Evolutionary conservation across 2,329 filamentous ascomycete genomes (phyloP).

Genomic region (Dissoconium aciculare): DNA sequence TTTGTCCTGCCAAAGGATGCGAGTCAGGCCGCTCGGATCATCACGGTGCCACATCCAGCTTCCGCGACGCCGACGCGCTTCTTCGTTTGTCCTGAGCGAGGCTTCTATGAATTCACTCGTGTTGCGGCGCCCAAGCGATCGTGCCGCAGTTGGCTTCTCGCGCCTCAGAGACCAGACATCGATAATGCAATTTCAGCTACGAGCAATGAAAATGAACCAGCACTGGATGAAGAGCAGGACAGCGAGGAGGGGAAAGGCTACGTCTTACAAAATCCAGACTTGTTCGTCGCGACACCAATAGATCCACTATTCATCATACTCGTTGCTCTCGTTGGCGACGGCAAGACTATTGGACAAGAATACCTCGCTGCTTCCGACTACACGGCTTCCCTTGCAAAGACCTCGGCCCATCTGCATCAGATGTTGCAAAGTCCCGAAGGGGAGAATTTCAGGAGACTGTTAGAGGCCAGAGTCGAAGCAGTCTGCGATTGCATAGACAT

Average conservation of each 20-base stretch:
- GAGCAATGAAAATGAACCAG: background rate
- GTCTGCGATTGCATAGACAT: constrained; percentile 76
- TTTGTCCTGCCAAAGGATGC: constrained; percentile 43
- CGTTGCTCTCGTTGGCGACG: constrained; percentile 42
- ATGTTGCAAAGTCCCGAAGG: constrained; percentile 29
- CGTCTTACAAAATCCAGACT: constrained; percentile 51
- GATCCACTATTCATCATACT: constrained; percentile 76
- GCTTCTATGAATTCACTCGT: constrained; percentile 47
- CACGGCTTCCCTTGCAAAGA: constrained; percentile 18
- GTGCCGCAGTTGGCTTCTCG: constrained; percentile 42
- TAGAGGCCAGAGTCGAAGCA: constrained; percentile 42
- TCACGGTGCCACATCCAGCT: constrained; percentile 41
- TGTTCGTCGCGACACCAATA: constrained; percentile 72
- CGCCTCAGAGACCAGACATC: constrained; percentile 14
- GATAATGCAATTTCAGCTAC: background rate
- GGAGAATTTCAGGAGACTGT: constrained; percentile 30
- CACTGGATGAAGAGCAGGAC: background rate
- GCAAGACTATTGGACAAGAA: constrained; percentile 9
- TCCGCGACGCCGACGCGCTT: constrained; percentile 37
- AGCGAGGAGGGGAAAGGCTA: constrained; percentile 27
- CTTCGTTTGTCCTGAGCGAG: constrained; percentile 43
- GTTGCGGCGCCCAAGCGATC: constrained; percentile 37
- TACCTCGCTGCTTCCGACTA: constrained; percentile 57
- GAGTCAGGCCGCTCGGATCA: constrained; percentile 39
- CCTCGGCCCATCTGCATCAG: constrained; percentile 43